Conservation (phyloP, 2,329 filamentous ascomycete species). For the Aspergillus neoniger region DNA sequence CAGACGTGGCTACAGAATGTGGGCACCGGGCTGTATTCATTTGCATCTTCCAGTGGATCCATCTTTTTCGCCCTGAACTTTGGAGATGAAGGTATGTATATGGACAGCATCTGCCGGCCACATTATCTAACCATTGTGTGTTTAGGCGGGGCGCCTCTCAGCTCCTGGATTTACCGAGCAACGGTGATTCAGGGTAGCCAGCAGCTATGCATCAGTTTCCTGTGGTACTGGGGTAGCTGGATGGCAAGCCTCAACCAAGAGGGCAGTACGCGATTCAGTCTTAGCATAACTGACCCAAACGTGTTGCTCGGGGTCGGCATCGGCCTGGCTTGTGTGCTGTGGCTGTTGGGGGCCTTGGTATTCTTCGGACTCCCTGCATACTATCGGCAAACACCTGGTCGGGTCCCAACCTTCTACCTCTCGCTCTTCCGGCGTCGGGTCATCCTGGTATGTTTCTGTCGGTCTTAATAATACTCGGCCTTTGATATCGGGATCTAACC, state of each 20-base stretch:
- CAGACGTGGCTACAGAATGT: constrained; percentile 60
- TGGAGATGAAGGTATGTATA: constrained; percentile 56
- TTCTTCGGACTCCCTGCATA: constrained; percentile 7
- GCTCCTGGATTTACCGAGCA: constrained; percentile 8
- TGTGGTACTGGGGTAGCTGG: constrained; percentile 11
- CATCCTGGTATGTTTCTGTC: background rate
- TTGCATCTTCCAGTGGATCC: constrained; percentile 62
- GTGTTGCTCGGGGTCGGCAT: constrained; percentile 3
- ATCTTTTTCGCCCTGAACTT: constrained; percentile 69
- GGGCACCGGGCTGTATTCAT: constrained; percentile 62
- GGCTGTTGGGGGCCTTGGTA: constrained; percentile 5
- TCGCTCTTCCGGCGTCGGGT: constrained; percentile 8
- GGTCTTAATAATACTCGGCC: too few species aligned
- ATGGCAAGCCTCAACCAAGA: constrained; percentile 7
- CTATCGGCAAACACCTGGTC: background rate
- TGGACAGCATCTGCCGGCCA: constrained; percentile 61
- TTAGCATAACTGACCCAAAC: background rate
- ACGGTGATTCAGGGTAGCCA: constrained; percentile 8
- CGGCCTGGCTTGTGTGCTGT: constrained; percentile 4
- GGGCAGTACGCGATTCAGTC: background rate
- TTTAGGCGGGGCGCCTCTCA: constrained; percentile 6
- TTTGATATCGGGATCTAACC: constrained; percentile 54
- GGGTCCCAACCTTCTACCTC: constrained; percentile 5
- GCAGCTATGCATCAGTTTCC: constrained; percentile 8
- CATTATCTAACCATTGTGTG: constrained; percentile 60